Conservation (phyloP, 306 rosid species). For the Delonix regia region DNA sequence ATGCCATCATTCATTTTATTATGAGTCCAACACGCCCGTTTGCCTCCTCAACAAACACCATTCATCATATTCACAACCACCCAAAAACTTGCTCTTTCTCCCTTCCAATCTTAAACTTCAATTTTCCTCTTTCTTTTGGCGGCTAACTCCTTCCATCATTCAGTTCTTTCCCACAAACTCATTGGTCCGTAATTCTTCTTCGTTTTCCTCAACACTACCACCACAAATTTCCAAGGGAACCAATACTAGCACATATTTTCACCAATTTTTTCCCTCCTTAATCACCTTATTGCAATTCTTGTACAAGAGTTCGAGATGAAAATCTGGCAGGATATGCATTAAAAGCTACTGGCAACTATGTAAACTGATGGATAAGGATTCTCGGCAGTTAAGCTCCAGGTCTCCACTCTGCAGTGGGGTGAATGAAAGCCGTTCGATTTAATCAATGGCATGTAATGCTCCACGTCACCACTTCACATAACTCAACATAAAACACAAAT, state of each 20-base stretch:
- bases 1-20: slow-evolving; percentile 9
- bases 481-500: no score
- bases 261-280: slow-evolving; percentile 52
- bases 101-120: slow-evolving; percentile 61
- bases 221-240: slow-evolving; percentile 13
- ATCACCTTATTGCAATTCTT: slow-evolving; percentile 15
- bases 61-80: slow-evolving; percentile 39
- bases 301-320: slow-evolving; percentile 43
- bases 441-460: no score
- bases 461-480: no score
- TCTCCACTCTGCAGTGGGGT: no score
- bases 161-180: slow-evolving; percentile 37
- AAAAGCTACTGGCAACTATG: not conserved
- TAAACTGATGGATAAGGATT: slow-evolving; percentile 4
- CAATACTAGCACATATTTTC: slow-evolving; percentile 69
- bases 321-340: slow-evolving; percentile 45
- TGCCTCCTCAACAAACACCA: slow-evolving; percentile 51
- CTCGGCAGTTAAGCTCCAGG: no score
- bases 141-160: slow-evolving; percentile 27
- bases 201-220: slow-evolving; percentile 16
- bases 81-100: slow-evolving; percentile 26
- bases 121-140: slow-evolving; percentile 45
- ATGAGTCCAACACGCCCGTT: slow-evolving; percentile 49
- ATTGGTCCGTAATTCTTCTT: not conserved
- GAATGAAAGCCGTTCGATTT: no score